Conservation (phyloP, 202 grass and related monocot species). For the Dendrocalamus latiflorus region DNA sequence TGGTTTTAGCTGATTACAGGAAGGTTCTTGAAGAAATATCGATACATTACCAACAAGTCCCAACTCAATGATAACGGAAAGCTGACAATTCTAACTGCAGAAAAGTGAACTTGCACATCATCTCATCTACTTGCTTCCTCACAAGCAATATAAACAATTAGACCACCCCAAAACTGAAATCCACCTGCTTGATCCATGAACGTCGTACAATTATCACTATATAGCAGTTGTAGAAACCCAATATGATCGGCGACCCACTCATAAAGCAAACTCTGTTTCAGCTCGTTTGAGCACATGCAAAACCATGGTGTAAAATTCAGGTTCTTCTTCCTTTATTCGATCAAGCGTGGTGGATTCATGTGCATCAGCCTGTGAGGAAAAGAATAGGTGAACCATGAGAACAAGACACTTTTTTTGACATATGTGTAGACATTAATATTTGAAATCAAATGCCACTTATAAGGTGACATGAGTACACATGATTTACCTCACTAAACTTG, state of each 20-base stretch:
- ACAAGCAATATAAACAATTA: background rate
- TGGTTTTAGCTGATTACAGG: background rate
- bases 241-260: background rate
- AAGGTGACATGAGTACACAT: background rate
- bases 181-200: background rate
- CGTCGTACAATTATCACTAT: background rate
- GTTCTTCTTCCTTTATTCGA: slow-evolving; percentile 57
- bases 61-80: background rate
- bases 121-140: background rate
- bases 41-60: background rate
- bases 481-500: slow-evolving; percentile 83
- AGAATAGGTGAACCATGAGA: slow-evolving; percentile 9
- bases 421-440: background rate
- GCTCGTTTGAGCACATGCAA: slow-evolving; percentile 52
- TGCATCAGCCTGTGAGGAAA: slow-evolving; percentile 40
- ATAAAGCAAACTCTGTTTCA: slow-evolving; percentile 59
- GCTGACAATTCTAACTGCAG: background rate
- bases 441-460: background rate
- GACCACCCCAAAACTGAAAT: background rate
- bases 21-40: background rate
- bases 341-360: slow-evolving; percentile 79
- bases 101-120: background rate
- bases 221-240: background rate
- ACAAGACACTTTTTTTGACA: background rate
- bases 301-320: slow-evolving; percentile 70